Conservation (phyloP, 306 rosid genomes). For the Vigna hirtella region DNA sequence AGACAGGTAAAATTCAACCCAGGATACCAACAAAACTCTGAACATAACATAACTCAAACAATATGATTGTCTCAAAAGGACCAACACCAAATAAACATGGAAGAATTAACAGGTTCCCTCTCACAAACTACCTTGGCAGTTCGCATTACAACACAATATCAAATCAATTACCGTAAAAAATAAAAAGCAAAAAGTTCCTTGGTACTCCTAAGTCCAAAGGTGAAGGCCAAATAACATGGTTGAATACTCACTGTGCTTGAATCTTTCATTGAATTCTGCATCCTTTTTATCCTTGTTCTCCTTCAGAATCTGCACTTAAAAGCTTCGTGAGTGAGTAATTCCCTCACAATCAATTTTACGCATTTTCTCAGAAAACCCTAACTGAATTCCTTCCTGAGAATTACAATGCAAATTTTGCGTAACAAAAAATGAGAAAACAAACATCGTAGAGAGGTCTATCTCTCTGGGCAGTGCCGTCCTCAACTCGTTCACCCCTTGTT, state of each 20-base stretch:
- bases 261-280: conserved; percentile 90
- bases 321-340: conserved; percentile 1
- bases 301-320: conserved; percentile 69
- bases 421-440: conserved; percentile 3
- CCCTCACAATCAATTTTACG: conserved; percentile 1
- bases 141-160: conserved; percentile 16
- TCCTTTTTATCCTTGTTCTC: conserved; percentile 92
- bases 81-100: conserved; percentile 26
- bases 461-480: conserved; percentile 90
- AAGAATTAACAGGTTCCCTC: not conserved
- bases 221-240: conserved; percentile 1
- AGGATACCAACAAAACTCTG: conserved; percentile 22
- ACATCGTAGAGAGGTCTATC: conserved; percentile 95
- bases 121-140: not conserved
- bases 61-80: conserved; percentile 12
- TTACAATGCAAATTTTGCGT: not conserved
- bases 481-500: conserved; percentile 85
- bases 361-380: not conserved
- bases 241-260: conserved; percentile 86
- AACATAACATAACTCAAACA: conserved; percentile 20
- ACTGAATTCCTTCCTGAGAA: not conserved
- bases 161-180: not conserved
- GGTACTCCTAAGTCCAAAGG: conserved; percentile 10
- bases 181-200: not conserved
- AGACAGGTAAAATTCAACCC: conserved; percentile 24